Evolutionary conservation across 164 flowering plant species (phyloP).

Genomic region (Pachysandra terminalis): DNA sequence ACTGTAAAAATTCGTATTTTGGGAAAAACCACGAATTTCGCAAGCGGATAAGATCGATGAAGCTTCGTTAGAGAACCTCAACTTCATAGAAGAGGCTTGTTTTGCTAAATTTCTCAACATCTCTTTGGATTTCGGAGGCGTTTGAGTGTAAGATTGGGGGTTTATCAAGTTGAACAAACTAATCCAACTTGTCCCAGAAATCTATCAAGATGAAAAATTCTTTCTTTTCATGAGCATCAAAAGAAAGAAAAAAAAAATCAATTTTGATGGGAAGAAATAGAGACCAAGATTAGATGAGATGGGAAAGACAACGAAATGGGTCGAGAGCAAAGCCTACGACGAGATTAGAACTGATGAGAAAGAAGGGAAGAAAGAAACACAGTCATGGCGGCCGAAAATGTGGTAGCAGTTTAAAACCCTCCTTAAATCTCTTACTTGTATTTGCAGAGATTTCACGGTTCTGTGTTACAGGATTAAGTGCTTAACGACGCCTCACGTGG

Average conservation of each 20-base stretch:
- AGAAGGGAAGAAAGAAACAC: background rate
- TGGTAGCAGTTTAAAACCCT: conserved; percentile 27
- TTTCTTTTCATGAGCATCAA: background rate
- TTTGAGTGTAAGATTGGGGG: too few species aligned
- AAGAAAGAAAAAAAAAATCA: too few species aligned
- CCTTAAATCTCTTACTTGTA: conserved; percentile 23
- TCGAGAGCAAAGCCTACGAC: background rate
- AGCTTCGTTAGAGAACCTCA: conserved; percentile 11
- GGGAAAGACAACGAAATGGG: too few species aligned
- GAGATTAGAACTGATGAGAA: background rate
- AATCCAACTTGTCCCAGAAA: conserved; percentile 4
- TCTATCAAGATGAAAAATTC: conserved; percentile 5
- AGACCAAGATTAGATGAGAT: too few species aligned
- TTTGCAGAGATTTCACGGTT: too few species aligned
- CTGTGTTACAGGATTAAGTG: too few species aligned
- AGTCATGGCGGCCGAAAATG: background rate
- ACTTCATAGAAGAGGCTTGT: conserved; percentile 23
- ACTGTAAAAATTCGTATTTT: conserved; percentile 9
- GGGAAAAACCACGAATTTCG: conserved; percentile 3
- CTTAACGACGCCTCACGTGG: too few species aligned
- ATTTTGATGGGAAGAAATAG: too few species aligned
- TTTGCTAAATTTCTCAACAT: too few species aligned
- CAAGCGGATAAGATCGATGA: conserved; percentile 7
- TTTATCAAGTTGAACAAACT: too few species aligned
- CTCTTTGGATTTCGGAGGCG: too few species aligned